Conservation (phyloP, 345 rosid genomes). For the Eucalyptus guilfoylei region DNA sequence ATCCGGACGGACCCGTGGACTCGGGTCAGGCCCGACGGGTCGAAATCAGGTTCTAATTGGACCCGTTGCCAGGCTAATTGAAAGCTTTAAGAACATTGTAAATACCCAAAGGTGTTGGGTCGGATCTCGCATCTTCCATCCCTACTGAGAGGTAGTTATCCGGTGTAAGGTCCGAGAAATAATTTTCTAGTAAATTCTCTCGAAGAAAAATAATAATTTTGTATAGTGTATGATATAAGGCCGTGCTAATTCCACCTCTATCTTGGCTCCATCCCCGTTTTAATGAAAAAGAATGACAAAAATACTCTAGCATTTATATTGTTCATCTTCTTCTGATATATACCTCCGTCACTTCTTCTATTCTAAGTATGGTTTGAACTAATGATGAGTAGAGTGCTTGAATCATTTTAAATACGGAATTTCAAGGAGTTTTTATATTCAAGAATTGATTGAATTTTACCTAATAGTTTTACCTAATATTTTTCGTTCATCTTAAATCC, state of each 20-base stretch:
- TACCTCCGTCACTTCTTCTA: too few species aligned
- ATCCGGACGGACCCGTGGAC: not conserved
- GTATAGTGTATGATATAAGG: not conserved
- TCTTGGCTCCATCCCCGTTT: not conserved
- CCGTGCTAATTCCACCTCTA: not conserved
- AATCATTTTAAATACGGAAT: not conserved
- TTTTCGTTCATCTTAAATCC: not conserved
- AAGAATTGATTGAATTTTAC: rapidly evolving
- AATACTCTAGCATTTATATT: not conserved
- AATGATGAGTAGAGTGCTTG: not conserved
- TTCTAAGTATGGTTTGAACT: not conserved
- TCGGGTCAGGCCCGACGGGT: not conserved
- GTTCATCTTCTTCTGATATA: not conserved
- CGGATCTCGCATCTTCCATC: not conserved
- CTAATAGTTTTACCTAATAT: not conserved
- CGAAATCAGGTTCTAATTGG: not conserved
- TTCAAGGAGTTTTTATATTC: not conserved
- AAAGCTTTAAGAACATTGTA: too few species aligned
- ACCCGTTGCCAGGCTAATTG: not conserved
- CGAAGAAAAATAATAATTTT: not conserved
- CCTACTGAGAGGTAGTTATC: not conserved
- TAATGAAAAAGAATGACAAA: not conserved
- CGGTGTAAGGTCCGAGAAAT: not conserved
- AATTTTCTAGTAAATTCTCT: not conserved
- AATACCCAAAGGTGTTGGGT: not conserved